A percentile compares a stretch with the other conserved stretches of the same genome.
These are phyloP conservation scores for Beauveria pseudobassiana DNA, from an alignment of 2,329 filamentous ascomycete species.

Conservation along the genomic window DNA sequence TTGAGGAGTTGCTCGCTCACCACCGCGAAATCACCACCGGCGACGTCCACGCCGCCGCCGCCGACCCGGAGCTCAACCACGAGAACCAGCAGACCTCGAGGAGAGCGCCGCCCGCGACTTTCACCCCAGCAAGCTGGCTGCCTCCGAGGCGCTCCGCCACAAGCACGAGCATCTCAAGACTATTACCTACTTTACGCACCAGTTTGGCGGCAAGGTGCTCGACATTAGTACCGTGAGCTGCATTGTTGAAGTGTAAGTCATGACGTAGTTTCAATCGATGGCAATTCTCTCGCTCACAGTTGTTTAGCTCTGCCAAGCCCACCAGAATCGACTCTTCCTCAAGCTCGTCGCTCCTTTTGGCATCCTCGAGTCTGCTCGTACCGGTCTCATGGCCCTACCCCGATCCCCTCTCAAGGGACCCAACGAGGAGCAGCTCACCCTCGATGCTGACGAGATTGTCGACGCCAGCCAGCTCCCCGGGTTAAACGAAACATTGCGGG, in stretches of 20 bases:
- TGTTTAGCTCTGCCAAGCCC: slow-evolving; percentile 75
- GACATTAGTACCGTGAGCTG: slow-evolving; percentile 98
- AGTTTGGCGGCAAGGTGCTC: slow-evolving; percentile 94
- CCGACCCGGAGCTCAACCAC: slow-evolving; percentile 26
- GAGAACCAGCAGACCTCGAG: slow-evolving; percentile 32
- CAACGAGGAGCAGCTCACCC: slow-evolving; percentile 60
- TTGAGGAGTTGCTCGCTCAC: slow-evolving; percentile 91
- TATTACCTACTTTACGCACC: slow-evolving; percentile 93
- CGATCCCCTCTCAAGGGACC: slow-evolving; percentile 78
- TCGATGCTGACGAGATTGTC: slow-evolving; percentile 90
- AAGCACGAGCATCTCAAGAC: slow-evolving; percentile 97
- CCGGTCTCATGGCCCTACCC: slow-evolving; percentile 93
- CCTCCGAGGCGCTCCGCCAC: slow-evolving; percentile 83
- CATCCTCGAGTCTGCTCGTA: slow-evolving; percentile 91
- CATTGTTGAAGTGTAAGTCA: slow-evolving; percentile 87
- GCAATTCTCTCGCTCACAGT: slow-evolving; percentile 16
- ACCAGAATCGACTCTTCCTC: slow-evolving; percentile 91
- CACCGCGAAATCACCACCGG: slow-evolving; percentile 74
- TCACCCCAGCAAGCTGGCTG: slow-evolving; percentile 79
- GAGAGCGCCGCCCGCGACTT: slow-evolving; percentile 56
- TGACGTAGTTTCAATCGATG: neutral
- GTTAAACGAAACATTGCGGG: slow-evolving; percentile 42
- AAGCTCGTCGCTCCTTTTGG: slow-evolving; percentile 92
- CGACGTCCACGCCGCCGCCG: slow-evolving; percentile 38
- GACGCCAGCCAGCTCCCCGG: slow-evolving; percentile 91